Percentiles rank a stretch among this genome's conserved stretches.
These are phyloP conservation scores for Cryphonectria japonica DNA, from an alignment of 2,329 filamentous ascomycete genomes.

Conservation along the genomic window DNA sequence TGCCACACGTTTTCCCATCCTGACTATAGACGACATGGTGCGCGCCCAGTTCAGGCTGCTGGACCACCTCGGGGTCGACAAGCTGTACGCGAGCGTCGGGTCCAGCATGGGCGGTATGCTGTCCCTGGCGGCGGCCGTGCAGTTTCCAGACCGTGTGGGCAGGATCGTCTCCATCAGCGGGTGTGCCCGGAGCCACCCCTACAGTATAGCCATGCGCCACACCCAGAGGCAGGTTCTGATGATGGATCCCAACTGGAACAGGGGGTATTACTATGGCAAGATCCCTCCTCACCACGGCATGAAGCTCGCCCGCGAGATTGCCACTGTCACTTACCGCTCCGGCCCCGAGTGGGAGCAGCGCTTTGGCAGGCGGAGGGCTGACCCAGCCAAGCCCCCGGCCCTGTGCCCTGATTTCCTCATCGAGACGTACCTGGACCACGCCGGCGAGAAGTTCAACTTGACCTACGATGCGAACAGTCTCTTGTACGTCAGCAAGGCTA, in stretches of 20 bases:
- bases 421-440: constrained; percentile 97
- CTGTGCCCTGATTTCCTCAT: constrained; percentile 98
- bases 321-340: constrained; percentile 94
- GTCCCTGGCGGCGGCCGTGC: constrained; percentile 80
- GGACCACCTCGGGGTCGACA: constrained; percentile 74
- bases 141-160: constrained; percentile 81
- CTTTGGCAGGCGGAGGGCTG: constrained; percentile 85
- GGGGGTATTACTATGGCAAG: constrained; percentile 88
- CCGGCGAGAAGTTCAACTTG: constrained; percentile 96
- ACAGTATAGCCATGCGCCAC: constrained; percentile 98
- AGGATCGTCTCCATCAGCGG: constrained; percentile 89
- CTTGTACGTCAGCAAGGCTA: constrained; percentile 96
- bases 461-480: constrained; percentile 96
- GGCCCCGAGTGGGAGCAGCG: constrained; percentile 97
- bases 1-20: constrained; percentile 91
- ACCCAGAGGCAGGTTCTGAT: constrained; percentile 97
- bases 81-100: constrained; percentile 88
- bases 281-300: constrained; percentile 94
- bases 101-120: constrained; percentile 99
- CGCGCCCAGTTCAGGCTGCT: constrained; percentile 90
- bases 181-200: constrained; percentile 92
- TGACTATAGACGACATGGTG: constrained; percentile 98
- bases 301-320: constrained; percentile 97
- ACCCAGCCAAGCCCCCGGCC: constrained; percentile 83
- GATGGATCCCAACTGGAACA: constrained; percentile 98